These are phyloP conservation scores for Ligustrum vulgare DNA, from an alignment of 257 asterid genomes.

Conservation along the genomic window DNA sequence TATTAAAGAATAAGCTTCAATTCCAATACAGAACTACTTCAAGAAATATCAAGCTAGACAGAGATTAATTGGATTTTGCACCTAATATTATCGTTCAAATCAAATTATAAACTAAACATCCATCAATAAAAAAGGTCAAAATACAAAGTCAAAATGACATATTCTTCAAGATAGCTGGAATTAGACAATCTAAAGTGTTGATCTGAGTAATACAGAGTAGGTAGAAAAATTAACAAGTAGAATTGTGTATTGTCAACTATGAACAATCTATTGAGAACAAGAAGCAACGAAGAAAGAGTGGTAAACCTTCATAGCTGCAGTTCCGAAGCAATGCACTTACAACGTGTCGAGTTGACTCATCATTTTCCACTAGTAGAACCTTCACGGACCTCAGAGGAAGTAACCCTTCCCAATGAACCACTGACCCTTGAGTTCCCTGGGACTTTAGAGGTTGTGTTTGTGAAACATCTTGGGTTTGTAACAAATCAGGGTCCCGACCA, in stretches of 20 bases:
- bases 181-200: neutral
- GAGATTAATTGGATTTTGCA: neutral
- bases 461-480: constrained; percentile 29
- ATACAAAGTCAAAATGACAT: neutral
- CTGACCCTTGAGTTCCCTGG: constrained; percentile 29
- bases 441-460: constrained; percentile 32
- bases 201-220: neutral
- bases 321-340: constrained; percentile 56
- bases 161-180: neutral
- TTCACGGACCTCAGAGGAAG: constrained; percentile 56
- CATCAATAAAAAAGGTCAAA: neutral
- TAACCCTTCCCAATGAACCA: constrained; percentile 53
- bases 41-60: neutral
- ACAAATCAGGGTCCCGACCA: constrained; percentile 20
- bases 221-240: neutral
- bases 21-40: neutral
- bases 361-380: constrained; percentile 58
- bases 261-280: neutral
- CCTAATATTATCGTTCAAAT: neutral
- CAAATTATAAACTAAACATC: neutral
- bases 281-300: neutral
- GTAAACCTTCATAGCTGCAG: constrained; percentile 56
- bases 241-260: neutral
- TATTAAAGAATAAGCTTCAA: neutral
- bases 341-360: constrained; percentile 54